These are phyloP conservation scores for Exophiala viscosa DNA, from an alignment of 2,329 filamentous ascomycete genomes.

Conservation along the genomic window DNA sequence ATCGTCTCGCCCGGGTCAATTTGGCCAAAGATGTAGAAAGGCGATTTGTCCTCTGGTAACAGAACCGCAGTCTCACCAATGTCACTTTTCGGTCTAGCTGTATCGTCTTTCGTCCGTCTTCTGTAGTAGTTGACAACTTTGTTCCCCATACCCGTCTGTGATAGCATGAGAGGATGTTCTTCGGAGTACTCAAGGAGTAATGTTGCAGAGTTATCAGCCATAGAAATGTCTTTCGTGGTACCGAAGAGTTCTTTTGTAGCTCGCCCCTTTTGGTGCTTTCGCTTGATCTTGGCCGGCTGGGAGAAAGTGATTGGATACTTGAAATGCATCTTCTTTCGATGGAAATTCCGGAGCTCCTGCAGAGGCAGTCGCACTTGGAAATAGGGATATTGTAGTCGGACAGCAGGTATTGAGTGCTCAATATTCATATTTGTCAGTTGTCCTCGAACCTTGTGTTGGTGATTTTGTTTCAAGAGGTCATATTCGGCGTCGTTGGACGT, in stretches of 20 bases:
- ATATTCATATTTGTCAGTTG: conserved; percentile 88
- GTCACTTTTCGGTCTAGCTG: conserved; percentile 70
- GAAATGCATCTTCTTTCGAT: conserved; percentile 74
- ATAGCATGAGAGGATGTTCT: conserved; percentile 84
- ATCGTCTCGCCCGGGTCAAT: conserved; percentile 88
- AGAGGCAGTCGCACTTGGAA: conserved; percentile 79
- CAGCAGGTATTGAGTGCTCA: conserved; percentile 87
- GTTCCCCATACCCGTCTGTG: conserved; percentile 96
- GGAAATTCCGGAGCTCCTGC: conserved; percentile 74
- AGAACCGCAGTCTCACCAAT: conserved; percentile 86
- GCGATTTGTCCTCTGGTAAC: conserved; percentile 89
- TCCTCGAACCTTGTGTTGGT: conserved; percentile 90
- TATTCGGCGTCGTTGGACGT: conserved; percentile 96
- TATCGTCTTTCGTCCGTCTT: conserved; percentile 74
- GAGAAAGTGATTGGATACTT: conserved; percentile 66
- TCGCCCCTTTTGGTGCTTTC: conserved; percentile 77
- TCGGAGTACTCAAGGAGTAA: conserved; percentile 94
- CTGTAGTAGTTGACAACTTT: conserved; percentile 96
- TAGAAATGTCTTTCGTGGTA: conserved; percentile 73
- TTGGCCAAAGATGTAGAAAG: conserved; percentile 90
- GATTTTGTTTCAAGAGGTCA: conserved; percentile 92
- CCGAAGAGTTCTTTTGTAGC: conserved; percentile 74
- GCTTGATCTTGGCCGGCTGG: conserved; percentile 66
- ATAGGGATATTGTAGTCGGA: conserved; percentile 91
- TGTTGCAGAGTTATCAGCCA: conserved; percentile 83